Base-by-base conservation (phyloP, 1,284 basidiomycete genomes). In the Tilletia indica region DNA sequence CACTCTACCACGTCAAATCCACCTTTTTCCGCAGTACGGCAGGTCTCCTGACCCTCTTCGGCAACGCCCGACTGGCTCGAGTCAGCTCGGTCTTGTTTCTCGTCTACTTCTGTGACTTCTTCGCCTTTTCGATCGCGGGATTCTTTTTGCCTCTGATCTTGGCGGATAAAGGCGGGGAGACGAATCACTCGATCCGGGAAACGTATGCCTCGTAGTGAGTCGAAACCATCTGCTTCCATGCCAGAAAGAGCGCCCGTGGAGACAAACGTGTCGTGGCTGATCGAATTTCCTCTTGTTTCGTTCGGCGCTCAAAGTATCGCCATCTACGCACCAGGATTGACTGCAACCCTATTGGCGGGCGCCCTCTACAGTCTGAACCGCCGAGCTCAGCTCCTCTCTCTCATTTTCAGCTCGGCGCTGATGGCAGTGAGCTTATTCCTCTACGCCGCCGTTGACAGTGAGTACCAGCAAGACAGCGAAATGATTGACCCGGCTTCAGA, bases 341-440 rank as follows among this genome's bases (percentile, higher is more conserved):
- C 82, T 36, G 85, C 84, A 58, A 79, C 82, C 8, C 73, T 79
- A 56, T 72, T 81, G 4, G 77, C 74, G 0, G 79, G 77, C 45
- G 74, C 82, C 3, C 80, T 85, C 16, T 64, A 64, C 61, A 64
- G 61, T 16, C 61, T 64, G 34, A 54, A 82, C 86, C 69, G 84
- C 85, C 71, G 74, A 86, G 1, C 85, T 85, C 8, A 77, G 82
- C 14, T 61, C 86, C 4, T 64, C 45, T 86, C 85, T 84, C 83
- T 82, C 3, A 78, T 86, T 69, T 84, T 86, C n/a, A 75, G 85
- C 39, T 85, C 85, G 2, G 79, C 81, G 0, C 73, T 86, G 67
- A 85, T 86, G 80, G 85, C 85, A 12, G 70, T 85, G 0, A 78
- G 81, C 2, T 82, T 86, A 76, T 86, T 86, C 69, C 78, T 86